These are phyloP conservation scores for Cytospora piceae DNA, from an alignment of 2,329 filamentous ascomycete species.

Conservation along the genomic window DNA sequence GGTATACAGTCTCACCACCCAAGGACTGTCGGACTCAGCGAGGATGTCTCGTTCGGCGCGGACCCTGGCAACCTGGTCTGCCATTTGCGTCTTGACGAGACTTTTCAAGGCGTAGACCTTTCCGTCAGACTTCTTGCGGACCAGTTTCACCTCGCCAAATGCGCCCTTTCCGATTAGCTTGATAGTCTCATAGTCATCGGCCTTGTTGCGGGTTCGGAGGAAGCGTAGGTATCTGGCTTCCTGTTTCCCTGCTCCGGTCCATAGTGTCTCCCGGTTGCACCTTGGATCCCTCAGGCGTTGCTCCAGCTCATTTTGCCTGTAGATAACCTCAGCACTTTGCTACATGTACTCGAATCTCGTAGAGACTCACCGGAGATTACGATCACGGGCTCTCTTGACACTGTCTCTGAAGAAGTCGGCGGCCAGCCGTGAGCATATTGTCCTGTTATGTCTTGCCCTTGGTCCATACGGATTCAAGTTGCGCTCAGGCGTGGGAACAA, in stretches of 20 bases:
- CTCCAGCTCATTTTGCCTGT: conserved; percentile 71
- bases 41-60: conserved; percentile 79
- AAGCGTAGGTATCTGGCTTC: conserved; percentile 75
- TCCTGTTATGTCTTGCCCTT: conserved; percentile 44
- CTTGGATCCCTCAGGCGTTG: conserved; percentile 45
- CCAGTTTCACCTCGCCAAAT: conserved; percentile 78
- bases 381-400: conserved; percentile 73
- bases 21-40: conserved; percentile 78
- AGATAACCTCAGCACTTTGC: background rate
- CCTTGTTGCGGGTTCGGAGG: conserved; percentile 70
- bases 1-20: conserved; percentile 79
- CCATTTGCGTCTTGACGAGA: conserved; percentile 79
- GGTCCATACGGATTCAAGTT: conserved; percentile 62
- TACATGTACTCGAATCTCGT: background rate
- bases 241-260: conserved; percentile 45
- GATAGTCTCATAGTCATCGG: conserved; percentile 73
- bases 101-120: conserved; percentile 82
- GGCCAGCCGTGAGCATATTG: conserved; percentile 49
- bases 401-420: conserved; percentile 79
- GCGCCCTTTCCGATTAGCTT: conserved; percentile 82
- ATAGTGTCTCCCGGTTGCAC: conserved; percentile 63
- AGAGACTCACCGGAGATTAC: conserved; percentile 67
- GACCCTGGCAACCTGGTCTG: conserved; percentile 78
- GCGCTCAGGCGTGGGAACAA: conserved; percentile 57
- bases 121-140: conserved; percentile 74